phyloP scores from a whole-genome alignment of 257 asterid species.

The Cinchona pubescens region DNA sequence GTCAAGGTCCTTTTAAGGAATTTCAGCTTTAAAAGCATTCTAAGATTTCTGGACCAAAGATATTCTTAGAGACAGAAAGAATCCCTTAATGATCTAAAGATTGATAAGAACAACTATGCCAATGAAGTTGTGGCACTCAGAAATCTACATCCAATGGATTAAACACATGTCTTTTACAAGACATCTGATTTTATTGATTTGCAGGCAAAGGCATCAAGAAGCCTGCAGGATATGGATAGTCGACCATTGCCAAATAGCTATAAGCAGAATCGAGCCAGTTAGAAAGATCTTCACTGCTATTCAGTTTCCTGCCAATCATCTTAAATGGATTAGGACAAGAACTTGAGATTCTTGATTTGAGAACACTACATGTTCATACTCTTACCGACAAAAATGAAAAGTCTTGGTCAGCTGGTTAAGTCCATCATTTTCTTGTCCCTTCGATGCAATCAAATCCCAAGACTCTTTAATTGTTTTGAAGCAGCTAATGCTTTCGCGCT shows the following conservation, averaged over 20 bases:
- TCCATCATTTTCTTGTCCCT: slow-evolving; percentile 56
- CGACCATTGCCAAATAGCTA: slow-evolving; percentile 83
- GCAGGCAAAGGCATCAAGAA: slow-evolving; percentile 95
- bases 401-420: slow-evolving; percentile 56
- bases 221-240: slow-evolving; percentile 86
- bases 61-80: too few species aligned
- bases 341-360: not conserved
- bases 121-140: not conserved
- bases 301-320: slow-evolving; percentile 60
- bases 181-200: slow-evolving; percentile 87
- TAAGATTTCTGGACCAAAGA: not conserved
- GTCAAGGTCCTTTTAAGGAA: not conserved
- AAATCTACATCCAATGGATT: not conserved
- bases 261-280: slow-evolving; percentile 77
- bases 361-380: not conserved
- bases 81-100: not conserved
- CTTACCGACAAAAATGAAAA: slow-evolving; percentile 72
- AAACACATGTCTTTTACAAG: slow-evolving; percentile 5
- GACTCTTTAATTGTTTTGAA: slow-evolving; percentile 71
- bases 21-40: not conserved
- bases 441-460: slow-evolving; percentile 64
- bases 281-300: slow-evolving; percentile 59
- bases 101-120: not conserved
- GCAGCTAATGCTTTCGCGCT: slow-evolving; percentile 86
- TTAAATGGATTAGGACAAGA: slow-evolving; percentile 1